These are phyloP conservation scores for Babjeviella inositovora DNA, from an alignment of 805 yeast species.

Conservation along the genomic window DNA sequence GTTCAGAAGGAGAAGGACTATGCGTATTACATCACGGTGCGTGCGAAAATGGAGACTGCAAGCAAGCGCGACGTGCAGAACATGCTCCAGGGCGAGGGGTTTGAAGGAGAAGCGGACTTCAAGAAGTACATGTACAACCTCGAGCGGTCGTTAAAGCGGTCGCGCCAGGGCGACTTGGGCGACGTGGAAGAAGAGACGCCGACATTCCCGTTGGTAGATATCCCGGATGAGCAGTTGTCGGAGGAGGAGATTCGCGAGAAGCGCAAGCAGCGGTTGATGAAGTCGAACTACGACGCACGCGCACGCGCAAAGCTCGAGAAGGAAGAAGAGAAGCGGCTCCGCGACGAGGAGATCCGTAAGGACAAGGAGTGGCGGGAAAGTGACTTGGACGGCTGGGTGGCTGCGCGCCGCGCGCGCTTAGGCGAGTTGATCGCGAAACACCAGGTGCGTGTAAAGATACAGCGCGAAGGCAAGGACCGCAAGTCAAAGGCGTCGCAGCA, in stretches of 20 bases:
- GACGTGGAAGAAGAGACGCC: conserved; percentile 33
- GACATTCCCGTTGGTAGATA: conserved; percentile 57
- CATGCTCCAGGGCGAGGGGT: conserved; percentile 54
- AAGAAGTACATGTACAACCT: conserved; percentile 46
- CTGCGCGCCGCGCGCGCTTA: conserved; percentile 46
- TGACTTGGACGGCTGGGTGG: conserved; percentile 71
- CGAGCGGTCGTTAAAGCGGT: conserved; percentile 54
- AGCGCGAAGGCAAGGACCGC: conserved; percentile 71
- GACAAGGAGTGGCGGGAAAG: conserved; percentile 67
- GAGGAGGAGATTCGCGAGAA: conserved; percentile 79
- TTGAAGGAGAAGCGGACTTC: conserved; percentile 60
- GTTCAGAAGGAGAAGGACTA: conserved; percentile 70
- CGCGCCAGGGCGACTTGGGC: conserved; percentile 48
- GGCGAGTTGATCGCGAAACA: conserved; percentile 39
- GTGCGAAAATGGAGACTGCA: conserved; percentile 29
- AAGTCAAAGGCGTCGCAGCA: conserved; percentile 85
- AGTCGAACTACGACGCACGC: conserved; percentile 83
- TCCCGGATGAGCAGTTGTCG: conserved; percentile 70
- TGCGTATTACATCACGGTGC: conserved; percentile 49
- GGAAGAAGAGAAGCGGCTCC: conserved; percentile 40
- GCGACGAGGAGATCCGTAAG: conserved; percentile 40
- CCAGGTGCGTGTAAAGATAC: conserved; percentile 53
- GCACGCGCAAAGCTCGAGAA: conserved; percentile 70
- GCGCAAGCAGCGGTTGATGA: conserved; percentile 65
- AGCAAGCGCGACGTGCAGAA: conserved; percentile 36